phyloP scores from a whole-genome alignment of 2,329 filamentous ascomycete species.

The Aspergillus nomiae region DNA sequence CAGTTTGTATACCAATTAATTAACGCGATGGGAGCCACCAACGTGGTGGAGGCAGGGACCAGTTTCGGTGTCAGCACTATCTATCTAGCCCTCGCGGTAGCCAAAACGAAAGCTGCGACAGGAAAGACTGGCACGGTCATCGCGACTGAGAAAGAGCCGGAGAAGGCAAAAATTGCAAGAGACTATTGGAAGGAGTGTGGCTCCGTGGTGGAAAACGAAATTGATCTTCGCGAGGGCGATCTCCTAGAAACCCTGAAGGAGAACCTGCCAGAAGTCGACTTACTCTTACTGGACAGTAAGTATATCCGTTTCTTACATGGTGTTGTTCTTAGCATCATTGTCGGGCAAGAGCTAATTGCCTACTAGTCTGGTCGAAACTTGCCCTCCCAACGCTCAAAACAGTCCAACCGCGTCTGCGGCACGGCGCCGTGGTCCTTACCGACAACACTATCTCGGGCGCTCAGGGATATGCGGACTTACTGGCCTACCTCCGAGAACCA shows the following conservation, averaged over 20 bases:
- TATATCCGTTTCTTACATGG: slow-evolving; percentile 14
- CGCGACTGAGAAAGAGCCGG: slow-evolving; percentile 61
- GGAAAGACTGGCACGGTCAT: slow-evolving; percentile 52
- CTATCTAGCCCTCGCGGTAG: slow-evolving; percentile 62
- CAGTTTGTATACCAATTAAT: slow-evolving; percentile 59
- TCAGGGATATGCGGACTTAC: slow-evolving; percentile 26
- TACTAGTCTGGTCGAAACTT: slow-evolving; percentile 42
- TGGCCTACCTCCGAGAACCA: slow-evolving; percentile 39
- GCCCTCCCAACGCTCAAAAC: slow-evolving; percentile 42
- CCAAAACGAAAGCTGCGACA: slow-evolving; percentile 45
- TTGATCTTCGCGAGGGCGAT: slow-evolving; percentile 62
- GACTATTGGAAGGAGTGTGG: slow-evolving; percentile 58
- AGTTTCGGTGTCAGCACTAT: slow-evolving; percentile 65
- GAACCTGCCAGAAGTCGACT: slow-evolving; percentile 54
- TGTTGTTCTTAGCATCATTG: too few species aligned
- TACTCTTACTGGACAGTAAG: slow-evolving; percentile 66
- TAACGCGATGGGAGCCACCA: slow-evolving; percentile 51
- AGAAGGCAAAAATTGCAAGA: slow-evolving; percentile 55
- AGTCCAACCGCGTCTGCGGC: slow-evolving; percentile 35
- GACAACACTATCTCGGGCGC: slow-evolving; percentile 40
- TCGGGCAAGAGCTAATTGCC: too few species aligned
- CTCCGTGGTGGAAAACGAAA: slow-evolving; percentile 49
- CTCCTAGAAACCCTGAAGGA: slow-evolving; percentile 57
- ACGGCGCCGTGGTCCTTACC: slow-evolving; percentile 39
- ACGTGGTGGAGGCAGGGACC: slow-evolving; percentile 63